Base-by-base conservation (phyloP, 202 grass and related monocot species). In the Thinopyrum obtusiflorum region DNA sequence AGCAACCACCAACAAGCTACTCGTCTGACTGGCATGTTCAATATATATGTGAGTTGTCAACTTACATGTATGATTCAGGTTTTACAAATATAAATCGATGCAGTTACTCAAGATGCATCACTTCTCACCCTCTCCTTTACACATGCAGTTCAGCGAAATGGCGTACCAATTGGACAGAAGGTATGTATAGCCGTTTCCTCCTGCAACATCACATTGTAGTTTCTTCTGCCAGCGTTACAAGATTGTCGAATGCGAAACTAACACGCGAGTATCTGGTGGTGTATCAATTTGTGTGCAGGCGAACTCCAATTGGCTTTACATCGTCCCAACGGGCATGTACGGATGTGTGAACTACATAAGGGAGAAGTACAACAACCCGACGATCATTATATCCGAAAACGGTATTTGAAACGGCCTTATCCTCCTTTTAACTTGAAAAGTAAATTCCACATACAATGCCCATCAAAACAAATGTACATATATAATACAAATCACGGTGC, bases 251-350 rank as follows among this genome's bases (percentile, higher is more conserved):
- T 68, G 10, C 59, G 61, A 53, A 60, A 32, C n/a, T 80, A 75
- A 74, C 35, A 83, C 0, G 21, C 76, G 2, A 68, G 68, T 69
- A 23, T 46, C 11, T 86, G 21, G n/a, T 11, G 3, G 40, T 75
- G 4, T 36, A 57, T 72, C 18, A 4, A 65, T 13, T 15, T 27
- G 4, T 62, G 20, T 82, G 53, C 35, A 93, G 88, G 91, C 91
- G 15, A 81, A 88, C 26, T 93, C 91, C 31, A 49, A 65, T 37
- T 93, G 94, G 94, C 91, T 97, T 80, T 94, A 92, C 65, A 97
- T 97, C 6, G 94, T 97, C 46, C 94, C 91, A 6, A 46, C 86
- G 6, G 91, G 91, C 78, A 94, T 97, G 82, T 94, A 94, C 35
- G 85, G 89, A 68, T 85, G 61, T 28, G 91, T 97, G 35, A 92